A percentile compares a stretch with the other conserved stretches of the same genome.
These are phyloP conservation scores for Aschersonia sp. DNA, from an alignment of 2,329 filamentous ascomycete species.

Conservation along the genomic window DNA sequence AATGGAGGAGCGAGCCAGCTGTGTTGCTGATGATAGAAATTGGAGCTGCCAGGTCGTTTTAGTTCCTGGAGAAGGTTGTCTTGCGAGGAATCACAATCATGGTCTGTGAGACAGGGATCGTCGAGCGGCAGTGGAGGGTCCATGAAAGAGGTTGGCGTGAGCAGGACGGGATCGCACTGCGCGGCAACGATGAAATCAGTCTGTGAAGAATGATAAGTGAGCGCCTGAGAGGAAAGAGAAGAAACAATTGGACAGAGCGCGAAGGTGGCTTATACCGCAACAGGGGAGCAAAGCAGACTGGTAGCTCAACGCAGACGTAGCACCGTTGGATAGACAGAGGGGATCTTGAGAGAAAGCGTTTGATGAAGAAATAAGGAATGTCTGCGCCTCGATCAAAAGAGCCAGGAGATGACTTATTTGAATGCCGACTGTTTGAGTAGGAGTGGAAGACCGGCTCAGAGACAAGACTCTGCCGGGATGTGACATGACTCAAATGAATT, in stretches of 20 bases:
- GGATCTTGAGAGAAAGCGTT: too few relatives aligned
- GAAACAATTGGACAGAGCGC: too few relatives aligned
- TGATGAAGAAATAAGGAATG: conserved; percentile 17
- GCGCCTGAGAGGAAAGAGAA: too few relatives aligned
- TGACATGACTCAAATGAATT: too few relatives aligned
- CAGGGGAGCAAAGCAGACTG: conserved; percentile 17
- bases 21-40: conserved; percentile 26
- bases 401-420: conserved; percentile 1
- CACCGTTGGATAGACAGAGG: conserved; percentile 11
- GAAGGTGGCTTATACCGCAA: conserved; percentile 18
- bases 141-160: conserved; percentile 35
- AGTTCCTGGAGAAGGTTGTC: conserved; percentile 26
- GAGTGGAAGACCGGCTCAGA: too few relatives aligned
- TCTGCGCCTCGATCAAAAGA: conserved; percentile 19
- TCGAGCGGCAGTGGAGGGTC: conserved; percentile 33
- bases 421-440: not conserved
- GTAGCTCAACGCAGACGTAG: conserved; percentile 10
- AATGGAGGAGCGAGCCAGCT: conserved; percentile 16
- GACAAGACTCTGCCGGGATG: too few relatives aligned
- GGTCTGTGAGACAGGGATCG: conserved; percentile 23
- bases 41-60: conserved; percentile 31
- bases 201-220: too few relatives aligned
- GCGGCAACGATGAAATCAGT: conserved; percentile 18
- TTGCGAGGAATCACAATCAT: conserved; percentile 23
- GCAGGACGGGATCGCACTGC: conserved; percentile 27